A percentile compares a stretch with the other conserved stretches of the same genome.
Evolutionary conservation across 306 rosid genomes (phyloP).

Genomic region (Crotalaria pallida): DNA sequence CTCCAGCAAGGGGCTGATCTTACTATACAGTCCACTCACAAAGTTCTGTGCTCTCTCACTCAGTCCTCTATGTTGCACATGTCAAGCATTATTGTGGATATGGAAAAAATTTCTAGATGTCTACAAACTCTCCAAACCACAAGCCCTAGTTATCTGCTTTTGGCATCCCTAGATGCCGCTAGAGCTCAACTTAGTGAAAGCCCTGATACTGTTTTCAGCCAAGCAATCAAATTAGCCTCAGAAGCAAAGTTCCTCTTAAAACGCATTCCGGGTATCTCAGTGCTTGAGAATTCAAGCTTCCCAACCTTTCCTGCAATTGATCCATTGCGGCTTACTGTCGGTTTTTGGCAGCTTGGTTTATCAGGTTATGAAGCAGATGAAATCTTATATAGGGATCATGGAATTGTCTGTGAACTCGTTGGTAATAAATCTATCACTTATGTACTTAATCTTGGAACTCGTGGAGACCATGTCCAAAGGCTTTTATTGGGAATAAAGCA

Average conservation of each 20-base stretch:
- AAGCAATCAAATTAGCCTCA: constrained; percentile 46
- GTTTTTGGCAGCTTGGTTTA: constrained; percentile 70
- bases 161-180: constrained; percentile 90
- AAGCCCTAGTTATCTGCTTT: constrained; percentile 85
- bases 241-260: constrained; percentile 43
- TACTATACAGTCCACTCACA: constrained; percentile 72
- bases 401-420: constrained; percentile 71
- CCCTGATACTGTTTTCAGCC: constrained; percentile 47
- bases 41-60: constrained; percentile 79
- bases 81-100: constrained; percentile 55
- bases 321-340: constrained; percentile 71
- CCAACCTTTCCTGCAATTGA: constrained; percentile 44
- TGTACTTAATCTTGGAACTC: constrained; percentile 71
- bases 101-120: constrained; percentile 57
- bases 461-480: constrained; percentile 54
- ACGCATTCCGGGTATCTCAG: constrained; percentile 46
- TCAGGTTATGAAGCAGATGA: constrained; percentile 85
- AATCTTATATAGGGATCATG: constrained; percentile 45
- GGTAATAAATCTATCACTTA: constrained; percentile 61
- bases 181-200: constrained; percentile 74
- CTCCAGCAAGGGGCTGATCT: constrained; percentile 79
- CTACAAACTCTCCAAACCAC: constrained; percentile 84
- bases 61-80: constrained; percentile 90
- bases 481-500: constrained; percentile 58
- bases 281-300: constrained; percentile 48